Evolutionary conservation across 176 grass and related monocot species (phyloP), one percentile per base, ranked within the genome.

Genomic region (Aegilops umbellulata): DNA sequence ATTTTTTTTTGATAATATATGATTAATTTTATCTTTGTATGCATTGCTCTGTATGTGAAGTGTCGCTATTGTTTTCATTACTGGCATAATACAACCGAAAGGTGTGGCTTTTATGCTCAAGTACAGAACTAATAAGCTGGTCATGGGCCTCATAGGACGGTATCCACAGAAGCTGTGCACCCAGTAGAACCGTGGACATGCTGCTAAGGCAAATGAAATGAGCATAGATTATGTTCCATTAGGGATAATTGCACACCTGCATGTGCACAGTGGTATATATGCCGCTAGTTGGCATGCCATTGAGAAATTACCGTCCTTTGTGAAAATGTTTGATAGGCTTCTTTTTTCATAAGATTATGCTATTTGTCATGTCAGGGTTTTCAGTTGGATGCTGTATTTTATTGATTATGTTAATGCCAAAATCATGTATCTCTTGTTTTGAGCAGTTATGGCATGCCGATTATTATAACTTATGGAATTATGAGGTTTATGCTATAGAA

Each of bases 231-330:
- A 34, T 44, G 12, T 61, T 60, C 57, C 22, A 42, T 29, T 70
- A 30, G 19, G 10, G 38, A 84, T 15, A 30, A 57, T 67, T 79
- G 30, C 60, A 23, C 65, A 69, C 82, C 36, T 89, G 24, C 57
- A 53, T 80, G 12, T 60, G 46, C 2, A 77, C 19, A 66, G 39
- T 51, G 27, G 72, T 22, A 85, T 35, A 7, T 31, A 49, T 85
- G 65, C 26, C 26, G 11, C 14, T 65, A 35, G 20, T 63, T 65
- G 41, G 60, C 17, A 49, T 66, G 41, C 34, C 64, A 19, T 84
- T 17, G 7, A 76, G 38, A 64, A 20, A 23, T 74, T 84, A 47
- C 19, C 25, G 23, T 83, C 5, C 51, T 74, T 26, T 20, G 34
- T 83, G 34, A 42, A 41, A 61, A 24, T 73, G 34, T 74, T 74